A percentile compares a stretch with the other conserved stretches of the same genome.
Conservation (phyloP, 768 basidiomycete species). For the Xerocomellus chrysenteron region DNA sequence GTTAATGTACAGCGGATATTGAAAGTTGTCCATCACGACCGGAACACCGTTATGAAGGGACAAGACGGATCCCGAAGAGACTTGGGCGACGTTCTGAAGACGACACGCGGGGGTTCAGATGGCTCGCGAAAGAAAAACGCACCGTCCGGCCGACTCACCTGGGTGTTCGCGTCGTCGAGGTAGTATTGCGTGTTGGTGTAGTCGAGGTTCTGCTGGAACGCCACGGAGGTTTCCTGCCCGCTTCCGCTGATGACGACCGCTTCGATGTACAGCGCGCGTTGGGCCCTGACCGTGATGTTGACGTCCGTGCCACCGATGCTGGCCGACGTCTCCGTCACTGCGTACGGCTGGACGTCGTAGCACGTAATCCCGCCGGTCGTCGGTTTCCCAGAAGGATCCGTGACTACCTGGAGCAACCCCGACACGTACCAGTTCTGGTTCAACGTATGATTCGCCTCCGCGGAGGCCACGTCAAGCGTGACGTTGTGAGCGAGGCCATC, state of each 20-base stretch:
- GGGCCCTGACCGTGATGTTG: slow-evolving; percentile 61
- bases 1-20: slow-evolving; percentile 51
- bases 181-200: slow-evolving; percentile 67
- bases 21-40: slow-evolving; percentile 49
- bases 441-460: slow-evolving; percentile 62
- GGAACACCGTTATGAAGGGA: slow-evolving; percentile 50
- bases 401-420: slow-evolving; percentile 63
- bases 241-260: slow-evolving; percentile 61
- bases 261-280: slow-evolving; percentile 57
- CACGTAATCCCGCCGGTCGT: slow-evolving; percentile 68
- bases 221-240: slow-evolving; percentile 52
- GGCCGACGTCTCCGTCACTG: slow-evolving; percentile 48
- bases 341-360: slow-evolving; percentile 59
- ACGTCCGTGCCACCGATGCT: slow-evolving; percentile 46
- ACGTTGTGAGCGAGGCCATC: slow-evolving; percentile 71
- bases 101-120: background rate
- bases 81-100: slow-evolving; percentile 48
- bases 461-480: slow-evolving; percentile 70
- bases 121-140: background rate
- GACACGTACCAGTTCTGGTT: slow-evolving; percentile 80
- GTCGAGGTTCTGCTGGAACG: slow-evolving; percentile 58
- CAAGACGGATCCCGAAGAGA: slow-evolving; percentile 43
- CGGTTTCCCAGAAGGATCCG: slow-evolving; percentile 57
- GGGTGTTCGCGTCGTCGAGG: slow-evolving; percentile 43
- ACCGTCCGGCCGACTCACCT: slow-evolving; percentile 29